phyloP scores from a whole-genome alignment of 805 yeast genomes.

The Yamadazyma laniorum region DNA sequence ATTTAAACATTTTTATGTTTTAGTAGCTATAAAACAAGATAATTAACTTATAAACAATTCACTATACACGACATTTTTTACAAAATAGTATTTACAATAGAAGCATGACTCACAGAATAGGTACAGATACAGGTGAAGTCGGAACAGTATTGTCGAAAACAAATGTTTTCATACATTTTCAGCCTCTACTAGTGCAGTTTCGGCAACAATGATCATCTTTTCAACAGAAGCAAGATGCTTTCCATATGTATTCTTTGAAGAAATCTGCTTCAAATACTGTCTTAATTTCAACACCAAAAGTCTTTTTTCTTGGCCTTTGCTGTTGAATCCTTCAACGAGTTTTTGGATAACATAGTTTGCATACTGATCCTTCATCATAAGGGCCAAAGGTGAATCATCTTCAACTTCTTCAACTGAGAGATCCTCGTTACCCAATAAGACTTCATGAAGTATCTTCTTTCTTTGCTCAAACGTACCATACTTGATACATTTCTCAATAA shows the following conservation, averaged over 20 bases:
- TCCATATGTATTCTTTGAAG: constrained; percentile 63
- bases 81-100: constrained; percentile 8
- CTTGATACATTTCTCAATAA: constrained; percentile 89
- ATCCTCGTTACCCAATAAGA: constrained; percentile 54
- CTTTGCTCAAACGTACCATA: constrained; percentile 67
- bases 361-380: constrained; percentile 97
- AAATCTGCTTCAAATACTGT: constrained; percentile 74
- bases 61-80: constrained; percentile 12
- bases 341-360: constrained; percentile 98
- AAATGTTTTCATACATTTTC: constrained; percentile 18
- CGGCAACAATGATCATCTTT: constrained; percentile 59
- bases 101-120: constrained; percentile 5
- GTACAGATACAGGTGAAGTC: background rate
- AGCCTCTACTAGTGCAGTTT: constrained; percentile 44
- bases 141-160: background rate
- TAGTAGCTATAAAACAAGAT: constrained; percentile 14
- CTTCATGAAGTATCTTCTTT: constrained; percentile 59
- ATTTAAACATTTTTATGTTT: constrained; percentile 3
- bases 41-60: constrained; percentile 9
- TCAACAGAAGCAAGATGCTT: constrained; percentile 84
- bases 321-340: constrained; percentile 74
- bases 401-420: constrained; percentile 46
- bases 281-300: constrained; percentile 70
- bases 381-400: constrained; percentile 70
- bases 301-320: constrained; percentile 60